A percentile compares a stretch with the other conserved stretches of the same genome.
These are phyloP conservation scores for Zarea fungicola DNA, from an alignment of 2,329 filamentous ascomycete genomes.

Conservation along the genomic window DNA sequence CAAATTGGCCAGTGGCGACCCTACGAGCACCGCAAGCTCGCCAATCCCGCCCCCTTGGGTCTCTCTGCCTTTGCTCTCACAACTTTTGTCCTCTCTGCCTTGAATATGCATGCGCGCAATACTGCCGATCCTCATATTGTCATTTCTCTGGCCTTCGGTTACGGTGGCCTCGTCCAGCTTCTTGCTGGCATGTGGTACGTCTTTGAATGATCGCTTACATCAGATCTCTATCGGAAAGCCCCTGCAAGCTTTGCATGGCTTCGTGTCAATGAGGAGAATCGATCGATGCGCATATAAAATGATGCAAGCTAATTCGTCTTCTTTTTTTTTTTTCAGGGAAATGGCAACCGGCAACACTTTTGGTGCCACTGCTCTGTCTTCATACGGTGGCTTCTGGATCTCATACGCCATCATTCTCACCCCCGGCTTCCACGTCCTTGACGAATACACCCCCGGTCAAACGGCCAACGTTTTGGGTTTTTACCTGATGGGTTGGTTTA, in stretches of 20 bases:
- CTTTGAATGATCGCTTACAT: no score
- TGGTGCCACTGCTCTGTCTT: slow-evolving; percentile 74
- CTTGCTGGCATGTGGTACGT: slow-evolving; percentile 80
- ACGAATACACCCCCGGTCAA: slow-evolving; percentile 35
- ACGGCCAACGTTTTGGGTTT: slow-evolving; percentile 60
- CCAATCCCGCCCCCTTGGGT: slow-evolving; percentile 73
- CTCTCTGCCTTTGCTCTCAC: slow-evolving; percentile 76
- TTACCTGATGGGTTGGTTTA: slow-evolving; percentile 77
- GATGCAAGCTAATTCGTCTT: no score
- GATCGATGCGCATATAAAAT: no score
- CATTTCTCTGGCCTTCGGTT: slow-evolving; percentile 64
- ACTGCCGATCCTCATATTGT: slow-evolving; percentile 60
- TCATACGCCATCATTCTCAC: slow-evolving; percentile 67
- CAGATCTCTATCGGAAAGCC: background rate
- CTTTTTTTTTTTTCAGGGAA: slow-evolving; percentile 60
- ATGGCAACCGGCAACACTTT: slow-evolving; percentile 87
- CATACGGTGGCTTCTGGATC: slow-evolving; percentile 83
- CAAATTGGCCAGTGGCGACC: slow-evolving; percentile 65
- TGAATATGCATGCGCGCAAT: slow-evolving; percentile 64
- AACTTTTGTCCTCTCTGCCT: slow-evolving; percentile 70
- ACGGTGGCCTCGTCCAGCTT: slow-evolving; percentile 74
- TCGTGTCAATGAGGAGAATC: no score
- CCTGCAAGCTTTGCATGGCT: no score
- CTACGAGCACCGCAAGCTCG: slow-evolving; percentile 64
- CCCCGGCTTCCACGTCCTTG: slow-evolving; percentile 57